Percentiles rank a stretch among this genome's conserved stretches.
Evolutionary conservation across 495 filamentous ascomycete species (phyloP).

Genomic region (Pseudoneurospora amorphoporcata): DNA sequence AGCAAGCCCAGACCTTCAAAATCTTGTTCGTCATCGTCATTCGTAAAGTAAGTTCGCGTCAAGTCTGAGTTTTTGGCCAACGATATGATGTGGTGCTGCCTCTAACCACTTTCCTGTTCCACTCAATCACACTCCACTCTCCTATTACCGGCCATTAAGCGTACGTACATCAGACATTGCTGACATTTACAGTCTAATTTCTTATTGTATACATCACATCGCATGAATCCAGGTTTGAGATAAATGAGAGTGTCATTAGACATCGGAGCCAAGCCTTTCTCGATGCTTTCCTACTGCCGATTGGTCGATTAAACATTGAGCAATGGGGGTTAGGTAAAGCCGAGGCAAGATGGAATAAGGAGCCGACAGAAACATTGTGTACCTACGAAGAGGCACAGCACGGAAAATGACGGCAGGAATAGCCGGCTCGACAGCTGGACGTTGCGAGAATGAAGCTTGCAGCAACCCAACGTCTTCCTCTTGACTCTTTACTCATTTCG

Average conservation of each 20-base stretch:
- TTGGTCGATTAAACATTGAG: background rate
- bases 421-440: background rate
- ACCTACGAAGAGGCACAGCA: background rate
- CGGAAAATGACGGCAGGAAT: background rate
- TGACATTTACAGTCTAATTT: background rate
- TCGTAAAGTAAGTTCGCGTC: too few species aligned
- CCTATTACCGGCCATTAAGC: background rate
- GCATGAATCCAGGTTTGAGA: background rate
- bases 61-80: background rate
- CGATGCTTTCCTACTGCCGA: background rate
- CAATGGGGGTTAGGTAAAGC: background rate
- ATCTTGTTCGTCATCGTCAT: background rate
- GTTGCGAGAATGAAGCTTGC: background rate
- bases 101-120: background rate
- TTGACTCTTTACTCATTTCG: background rate
- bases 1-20: background rate
- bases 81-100: background rate
- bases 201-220: background rate
- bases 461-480: background rate
- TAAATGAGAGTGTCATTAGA: background rate
- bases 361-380: background rate
- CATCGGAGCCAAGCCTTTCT: background rate
- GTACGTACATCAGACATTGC: background rate
- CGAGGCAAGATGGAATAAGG: background rate
- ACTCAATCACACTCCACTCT: background rate